These are phyloP conservation scores for Trypanosomatidae sp. DNA, from an alignment of 208 protist genomes.

Conservation along the genomic window DNA sequence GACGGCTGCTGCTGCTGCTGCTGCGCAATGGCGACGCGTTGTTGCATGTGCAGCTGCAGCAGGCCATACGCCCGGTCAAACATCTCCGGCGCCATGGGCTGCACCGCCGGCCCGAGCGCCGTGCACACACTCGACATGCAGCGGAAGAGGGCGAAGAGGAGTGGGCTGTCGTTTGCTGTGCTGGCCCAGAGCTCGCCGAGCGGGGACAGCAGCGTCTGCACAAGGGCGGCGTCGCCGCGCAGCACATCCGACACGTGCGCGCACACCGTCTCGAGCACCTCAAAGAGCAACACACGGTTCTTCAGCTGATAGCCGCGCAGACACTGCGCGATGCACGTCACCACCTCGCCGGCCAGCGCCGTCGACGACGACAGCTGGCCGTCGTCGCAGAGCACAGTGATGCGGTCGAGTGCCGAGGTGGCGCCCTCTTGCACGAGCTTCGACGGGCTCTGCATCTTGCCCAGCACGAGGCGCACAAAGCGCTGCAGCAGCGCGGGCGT, in stretches of 20 bases:
- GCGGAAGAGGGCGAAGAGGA: conserved; percentile 67
- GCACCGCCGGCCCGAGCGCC: conserved; percentile 41
- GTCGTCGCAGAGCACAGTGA: conserved; percentile 28
- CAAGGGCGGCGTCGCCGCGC: conserved; percentile 14
- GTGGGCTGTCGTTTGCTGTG: conserved; percentile 47
- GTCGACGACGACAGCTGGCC: conserved; percentile 22
- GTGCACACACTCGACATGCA: conserved; percentile 67
- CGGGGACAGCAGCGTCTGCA: conserved; percentile 29
- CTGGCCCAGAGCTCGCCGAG: conserved; percentile 48
- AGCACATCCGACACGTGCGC: conserved; percentile 27
- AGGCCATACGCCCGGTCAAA: conserved; percentile 50
- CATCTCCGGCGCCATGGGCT: conserved; percentile 57
- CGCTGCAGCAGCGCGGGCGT: conserved; percentile 9
- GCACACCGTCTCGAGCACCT: conserved; percentile 51
- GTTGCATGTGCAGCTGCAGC: conserved; percentile 36
- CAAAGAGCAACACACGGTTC: conserved; percentile 75
- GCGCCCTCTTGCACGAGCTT: conserved; percentile 72
- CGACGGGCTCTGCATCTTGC: conserved; percentile 74
- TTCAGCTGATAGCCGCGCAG: conserved; percentile 74
- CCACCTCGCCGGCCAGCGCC: conserved; percentile 14
- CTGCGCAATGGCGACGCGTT: conserved; percentile 14
- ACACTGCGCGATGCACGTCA: conserved; percentile 33
- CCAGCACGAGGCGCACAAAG: conserved; percentile 31
- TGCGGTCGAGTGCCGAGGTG: conserved; percentile 39
- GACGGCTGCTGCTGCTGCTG: conserved; percentile 12